Base-by-base conservation (phyloP, 106 monocot genomes). In the Apostasia shenzhenica region DNA sequence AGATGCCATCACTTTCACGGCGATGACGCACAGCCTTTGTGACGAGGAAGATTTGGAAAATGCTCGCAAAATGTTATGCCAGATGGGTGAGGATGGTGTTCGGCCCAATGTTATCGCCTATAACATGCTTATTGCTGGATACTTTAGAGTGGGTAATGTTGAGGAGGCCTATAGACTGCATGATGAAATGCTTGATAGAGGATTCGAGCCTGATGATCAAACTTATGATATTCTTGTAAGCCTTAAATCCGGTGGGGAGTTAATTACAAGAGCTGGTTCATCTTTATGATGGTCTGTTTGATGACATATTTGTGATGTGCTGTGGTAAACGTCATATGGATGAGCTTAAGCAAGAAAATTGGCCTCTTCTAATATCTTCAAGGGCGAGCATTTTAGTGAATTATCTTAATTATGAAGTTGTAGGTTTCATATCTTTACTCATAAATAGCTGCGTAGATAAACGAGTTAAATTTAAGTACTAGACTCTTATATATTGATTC, bases 101-200 rank as follows among this genome's bases (percentile, higher is more conserved):
- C 59, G n/a, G 8, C 80, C 85, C 56, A 82, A 60, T 77, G 85
- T 57, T 41, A 42, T 69, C 11, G 78, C 80, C 6, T 89, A 85
- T 62, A 89, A 89, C 63, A 78, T 73, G 55, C 48, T 89, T 59
- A 89, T 89, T 39, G 77, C 82, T 45, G 70, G 72, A 63, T 77
- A 75, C 48, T 79, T 82, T 44, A 81, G 82, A 63, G 69, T 80
- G 66, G 85, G 89, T 7, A 76, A 89, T 54, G 51, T 82, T 1
- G 41, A 80, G 58, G 89, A 85, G 72, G 89, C 85, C 12, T 85
- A 82, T 72, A 68, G 70, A 59, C 72, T 89, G 82, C 79, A 89
- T 77, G 89, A 89, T 78, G 75, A 89, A 57, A 89, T 89, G 89
- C 85, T 89, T 71, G 85, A 82, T 43, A 85, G 60, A 69, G 85